Evolutionary conservation across 202 grass and related monocot genomes (phyloP).

Genomic region (Zizania palustris): DNA sequence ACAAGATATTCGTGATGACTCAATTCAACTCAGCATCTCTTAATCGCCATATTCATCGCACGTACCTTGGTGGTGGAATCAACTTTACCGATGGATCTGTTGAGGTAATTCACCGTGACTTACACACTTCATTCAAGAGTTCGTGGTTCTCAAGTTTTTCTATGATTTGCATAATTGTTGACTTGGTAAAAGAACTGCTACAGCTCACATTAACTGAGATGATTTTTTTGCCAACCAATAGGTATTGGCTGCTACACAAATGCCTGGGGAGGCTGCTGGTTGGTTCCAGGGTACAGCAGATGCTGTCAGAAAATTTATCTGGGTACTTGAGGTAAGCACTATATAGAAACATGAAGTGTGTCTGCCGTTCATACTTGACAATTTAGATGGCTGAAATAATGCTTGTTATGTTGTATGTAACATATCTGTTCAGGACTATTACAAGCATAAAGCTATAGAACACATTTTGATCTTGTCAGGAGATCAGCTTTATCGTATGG

Average conservation of each 20-base stretch:
- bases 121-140: too few species aligned
- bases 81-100: constrained; percentile 79
- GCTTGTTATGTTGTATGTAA: constrained; percentile 2
- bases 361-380: constrained; percentile 3
- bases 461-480: constrained; percentile 76
- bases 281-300: constrained; percentile 88
- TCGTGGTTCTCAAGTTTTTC: not conserved
- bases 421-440: constrained; percentile 53
- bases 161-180: not conserved
- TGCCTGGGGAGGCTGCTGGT: constrained; percentile 65
- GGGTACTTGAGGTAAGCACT: constrained; percentile 73
- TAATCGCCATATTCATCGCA: constrained; percentile 74
- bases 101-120: constrained; percentile 49
- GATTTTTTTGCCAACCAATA: constrained; percentile 30
- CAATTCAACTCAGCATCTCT: constrained; percentile 80
- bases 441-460: constrained; percentile 72
- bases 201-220: not conserved
- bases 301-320: constrained; percentile 79
- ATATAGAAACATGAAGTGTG: not conserved
- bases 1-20: constrained; percentile 86
- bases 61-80: constrained; percentile 64
- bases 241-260: constrained; percentile 80
- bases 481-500: constrained; percentile 84
- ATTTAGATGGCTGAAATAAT: not conserved
- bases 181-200: not conserved